Evolutionary conservation across 2,329 filamentous ascomycete genomes (phyloP), one percentile per base, ranked within the genome.

Genomic region (Penicillium janthinellum): DNA sequence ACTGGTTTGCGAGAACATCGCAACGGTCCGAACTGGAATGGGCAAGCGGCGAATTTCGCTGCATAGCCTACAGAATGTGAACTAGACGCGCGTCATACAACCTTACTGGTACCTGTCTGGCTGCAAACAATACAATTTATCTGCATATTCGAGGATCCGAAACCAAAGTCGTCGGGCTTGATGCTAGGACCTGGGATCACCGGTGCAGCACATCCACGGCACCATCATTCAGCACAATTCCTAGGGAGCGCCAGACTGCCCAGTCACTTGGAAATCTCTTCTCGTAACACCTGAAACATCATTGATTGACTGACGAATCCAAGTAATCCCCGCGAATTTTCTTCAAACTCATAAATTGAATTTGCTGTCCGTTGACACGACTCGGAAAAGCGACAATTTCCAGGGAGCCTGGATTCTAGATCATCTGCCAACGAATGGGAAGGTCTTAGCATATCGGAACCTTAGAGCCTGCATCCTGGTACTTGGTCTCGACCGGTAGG

Each of bases 81-180:
- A 60, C 64, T 20, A 61, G 61, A 59, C 66, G 62, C 65, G 66
- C 62, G 64, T 66, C 66, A 66, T 56, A 60, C 31, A 59, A 61
- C 57, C 53, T 67, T 56, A 59, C 38, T 17, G 58, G 55, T 60
- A 59, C 56, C 59, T 67, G 57, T 67, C 22, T n/a, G 57, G 58
- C 65, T 35, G 37, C 56, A 20, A 65, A 42, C 34, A 11, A 49
- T 49, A 56, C 22, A 14, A 17, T 22, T n/a, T 10, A 25, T n/a
- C 39, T 50, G 45, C 54, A 57, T 28, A 5, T 58, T 54, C 6
- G 12, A 22, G 15, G 14, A 57, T 39, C 7, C 25, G 47, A n/a
- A 10, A 20, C 20, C 5, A n/a, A 51, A 17, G 4, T 20, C 5
- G 62, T 58, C 62, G 51, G 51, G 22, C 35, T 28, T 31, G 31